Conservation (phyloP, 1,139 yeast genomes). For the Blastobotrys aristatus region DNA sequence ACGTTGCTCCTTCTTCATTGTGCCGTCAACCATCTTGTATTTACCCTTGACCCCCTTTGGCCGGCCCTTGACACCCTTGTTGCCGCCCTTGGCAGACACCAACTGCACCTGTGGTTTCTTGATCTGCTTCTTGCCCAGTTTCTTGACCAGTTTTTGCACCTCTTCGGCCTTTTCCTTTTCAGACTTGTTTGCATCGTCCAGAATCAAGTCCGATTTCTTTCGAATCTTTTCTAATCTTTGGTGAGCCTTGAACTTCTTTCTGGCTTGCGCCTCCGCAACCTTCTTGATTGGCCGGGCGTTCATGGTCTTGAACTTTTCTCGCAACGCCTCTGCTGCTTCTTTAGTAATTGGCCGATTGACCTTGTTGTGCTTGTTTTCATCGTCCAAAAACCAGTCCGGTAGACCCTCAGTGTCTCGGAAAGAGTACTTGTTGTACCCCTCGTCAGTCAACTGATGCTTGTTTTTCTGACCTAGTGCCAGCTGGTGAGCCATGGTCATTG, state of each 20-base stretch:
- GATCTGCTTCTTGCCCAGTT: slow-evolving; percentile 64
- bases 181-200: slow-evolving; percentile 79
- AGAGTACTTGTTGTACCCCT: slow-evolving; percentile 86
- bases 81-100: slow-evolving; percentile 84
- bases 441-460: slow-evolving; percentile 79
- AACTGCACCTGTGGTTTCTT: slow-evolving; percentile 78
- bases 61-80: slow-evolving; percentile 86
- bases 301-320: slow-evolving; percentile 81
- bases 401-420: slow-evolving; percentile 86
- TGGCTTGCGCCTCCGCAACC: slow-evolving; percentile 93
- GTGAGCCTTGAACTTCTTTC: slow-evolving; percentile 92
- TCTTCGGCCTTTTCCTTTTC: slow-evolving; percentile 95
- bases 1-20: slow-evolving; percentile 92
- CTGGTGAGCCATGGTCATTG: slow-evolving; percentile 97
- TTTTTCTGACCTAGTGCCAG: slow-evolving; percentile 83
- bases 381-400: slow-evolving; percentile 95
- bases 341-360: slow-evolving; percentile 88
- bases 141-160: slow-evolving; percentile 78
- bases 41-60: slow-evolving; percentile 97
- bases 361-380: slow-evolving; percentile 81
- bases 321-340: slow-evolving; percentile 90
- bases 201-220: slow-evolving; percentile 89
- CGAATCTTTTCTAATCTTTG: slow-evolving; percentile 83
- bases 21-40: slow-evolving; percentile 99
- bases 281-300: slow-evolving; percentile 98